phyloP scores from a whole-genome alignment of 345 rosid genomes.

The Nasturtium officinale region DNA sequence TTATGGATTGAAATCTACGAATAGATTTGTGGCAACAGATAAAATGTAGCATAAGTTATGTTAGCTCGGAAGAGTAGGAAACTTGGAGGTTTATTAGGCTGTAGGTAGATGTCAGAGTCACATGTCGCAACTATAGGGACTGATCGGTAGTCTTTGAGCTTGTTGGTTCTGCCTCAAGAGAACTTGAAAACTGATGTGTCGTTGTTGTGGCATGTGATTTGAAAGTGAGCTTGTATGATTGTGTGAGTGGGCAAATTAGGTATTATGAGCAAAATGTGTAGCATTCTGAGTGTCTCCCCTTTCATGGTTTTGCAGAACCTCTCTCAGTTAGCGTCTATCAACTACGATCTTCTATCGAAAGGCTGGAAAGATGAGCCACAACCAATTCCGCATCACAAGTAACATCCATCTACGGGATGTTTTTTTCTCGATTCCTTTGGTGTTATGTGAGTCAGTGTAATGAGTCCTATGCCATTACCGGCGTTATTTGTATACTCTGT shows the following conservation, averaged over 20 bases:
- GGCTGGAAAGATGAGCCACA: constrained; percentile 90
- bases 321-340: constrained; percentile 96
- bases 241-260: neutral
- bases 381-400: constrained; percentile 51
- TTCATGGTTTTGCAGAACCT: constrained; percentile 65
- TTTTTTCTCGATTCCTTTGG: constrained; percentile 30
- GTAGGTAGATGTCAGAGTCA: constrained; percentile 4
- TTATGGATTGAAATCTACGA: constrained; percentile 4
- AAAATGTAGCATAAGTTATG: constrained; percentile 2
- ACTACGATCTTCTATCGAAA: constrained; percentile 94
- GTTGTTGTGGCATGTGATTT: neutral
- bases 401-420: constrained; percentile 10
- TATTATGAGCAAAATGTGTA: constrained; percentile 1
- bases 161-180: constrained; percentile 5
- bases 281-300: constrained; percentile 20
- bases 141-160: neutral
- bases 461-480: constrained; percentile 30
- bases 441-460: constrained; percentile 30
- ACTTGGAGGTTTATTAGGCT: neutral
- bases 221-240: constrained; percentile 7
- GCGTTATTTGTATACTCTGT: constrained; percentile 61
- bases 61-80: neutral
- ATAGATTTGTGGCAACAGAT: constrained; percentile 4
- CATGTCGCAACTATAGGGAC: constrained; percentile 6
- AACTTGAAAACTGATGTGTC: neutral